A percentile compares a stretch with the other conserved stretches of the same genome.
These are phyloP conservation scores for Aspergillus ochraceoroseus DNA, from an alignment of 2,329 filamentous ascomycete genomes.

Conservation along the genomic window DNA sequence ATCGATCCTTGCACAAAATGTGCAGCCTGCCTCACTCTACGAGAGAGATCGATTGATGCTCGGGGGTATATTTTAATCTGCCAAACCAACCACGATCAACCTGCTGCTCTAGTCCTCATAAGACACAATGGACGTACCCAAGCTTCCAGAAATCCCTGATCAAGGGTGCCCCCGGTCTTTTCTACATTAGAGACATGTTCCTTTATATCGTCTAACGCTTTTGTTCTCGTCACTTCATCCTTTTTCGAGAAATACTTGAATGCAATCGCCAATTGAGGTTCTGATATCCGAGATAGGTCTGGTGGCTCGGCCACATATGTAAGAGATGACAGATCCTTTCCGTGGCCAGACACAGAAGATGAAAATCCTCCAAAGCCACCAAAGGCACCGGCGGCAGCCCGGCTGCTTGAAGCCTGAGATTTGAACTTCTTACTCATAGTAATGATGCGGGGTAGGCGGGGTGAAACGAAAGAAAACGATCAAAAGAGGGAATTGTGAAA, in stretches of 20 bases:
- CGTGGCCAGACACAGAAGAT: conserved; percentile 34
- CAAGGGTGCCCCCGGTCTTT: conserved; percentile 56
- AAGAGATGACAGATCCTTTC: conserved; percentile 55
- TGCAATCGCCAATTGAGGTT: conserved; percentile 77
- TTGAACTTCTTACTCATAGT: conserved; percentile 64
- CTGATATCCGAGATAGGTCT: conserved; percentile 69
- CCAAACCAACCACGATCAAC: conserved; percentile 16
- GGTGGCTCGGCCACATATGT: conserved; percentile 86
- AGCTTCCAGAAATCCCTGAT: conserved; percentile 77
- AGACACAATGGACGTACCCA: conserved; percentile 61
- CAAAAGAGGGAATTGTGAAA: background rate
- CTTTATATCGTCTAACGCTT: conserved; percentile 81
- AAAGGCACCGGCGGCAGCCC: conserved; percentile 51
- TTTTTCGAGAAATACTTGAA: conserved; percentile 93
- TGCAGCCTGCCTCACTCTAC: conserved; percentile 79
- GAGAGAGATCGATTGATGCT: conserved; percentile 81
- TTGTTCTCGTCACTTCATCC: conserved; percentile 85
- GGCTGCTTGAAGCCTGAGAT: conserved; percentile 59
- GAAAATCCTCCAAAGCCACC: conserved; percentile 45
- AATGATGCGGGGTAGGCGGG: conserved; percentile 33
- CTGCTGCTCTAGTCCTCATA: conserved; percentile 7
- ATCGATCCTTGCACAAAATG: conserved; percentile 67
- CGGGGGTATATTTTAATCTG: conserved; percentile 83
- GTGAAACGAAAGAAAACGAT: conserved; percentile 17
- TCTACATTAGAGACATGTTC: conserved; percentile 56